Conservation (phyloP, 495 filamentous ascomycete species). For the Penicillium taxi region DNA sequence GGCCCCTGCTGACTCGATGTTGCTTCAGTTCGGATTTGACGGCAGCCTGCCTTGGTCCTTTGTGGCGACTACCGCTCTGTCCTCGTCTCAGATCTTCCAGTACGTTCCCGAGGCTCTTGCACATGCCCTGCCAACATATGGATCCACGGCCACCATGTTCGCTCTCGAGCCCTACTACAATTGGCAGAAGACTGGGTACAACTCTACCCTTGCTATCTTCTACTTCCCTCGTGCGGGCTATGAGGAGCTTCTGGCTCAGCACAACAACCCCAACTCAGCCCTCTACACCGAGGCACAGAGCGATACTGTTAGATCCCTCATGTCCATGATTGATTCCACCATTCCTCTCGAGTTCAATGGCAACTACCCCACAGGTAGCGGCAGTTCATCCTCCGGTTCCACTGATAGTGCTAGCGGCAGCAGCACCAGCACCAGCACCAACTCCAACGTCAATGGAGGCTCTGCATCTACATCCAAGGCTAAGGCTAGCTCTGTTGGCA, state of each 20-base stretch:
- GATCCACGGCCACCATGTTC: conserved; percentile 52
- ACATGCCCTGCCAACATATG: conserved; percentile 50
- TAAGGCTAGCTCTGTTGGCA: conserved; percentile 71
- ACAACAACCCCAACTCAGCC: conserved; percentile 57
- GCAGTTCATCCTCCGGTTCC: too few relatives aligned
- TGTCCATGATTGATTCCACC: conserved; percentile 72
- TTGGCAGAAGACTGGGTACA: conserved; percentile 56
- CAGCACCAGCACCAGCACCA: conserved; percentile 14
- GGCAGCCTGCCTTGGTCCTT: conserved; percentile 74
- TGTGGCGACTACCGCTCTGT: conserved; percentile 58
- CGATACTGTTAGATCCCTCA: conserved; percentile 54
- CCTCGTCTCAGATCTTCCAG: conserved; percentile 80
- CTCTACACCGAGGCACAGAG: conserved; percentile 60
- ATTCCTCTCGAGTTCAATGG: conserved; percentile 67
- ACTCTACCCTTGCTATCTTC: conserved; percentile 71
- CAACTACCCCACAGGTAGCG: conserved; percentile 29
- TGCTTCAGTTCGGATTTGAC: conserved; percentile 81
- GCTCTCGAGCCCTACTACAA: conserved; percentile 76
- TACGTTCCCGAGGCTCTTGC: conserved; percentile 68
- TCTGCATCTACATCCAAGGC: conserved; percentile 44
- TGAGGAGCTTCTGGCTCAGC: conserved; percentile 50
- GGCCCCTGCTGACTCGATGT: conserved; percentile 52
- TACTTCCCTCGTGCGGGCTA: conserved; percentile 64
- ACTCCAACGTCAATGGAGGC: conserved; percentile 31
- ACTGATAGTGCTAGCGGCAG: conserved; percentile 12